Base-by-base conservation (phyloP, 2,329 filamentous ascomycete genomes). In the Alternaria sp. region DNA sequence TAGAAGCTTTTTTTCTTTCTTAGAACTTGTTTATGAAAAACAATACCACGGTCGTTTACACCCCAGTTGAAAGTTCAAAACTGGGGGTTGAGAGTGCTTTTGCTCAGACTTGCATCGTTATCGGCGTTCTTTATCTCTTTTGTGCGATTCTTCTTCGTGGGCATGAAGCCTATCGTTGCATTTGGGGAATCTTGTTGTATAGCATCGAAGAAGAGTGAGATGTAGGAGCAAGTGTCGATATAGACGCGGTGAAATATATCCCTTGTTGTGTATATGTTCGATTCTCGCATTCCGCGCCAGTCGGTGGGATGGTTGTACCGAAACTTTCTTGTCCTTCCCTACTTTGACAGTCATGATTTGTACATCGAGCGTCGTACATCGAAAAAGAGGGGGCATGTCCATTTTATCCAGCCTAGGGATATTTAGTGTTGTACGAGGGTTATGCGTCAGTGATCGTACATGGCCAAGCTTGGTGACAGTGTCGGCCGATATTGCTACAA, bases 1-100 rank as follows among this genome's bases (percentile, higher is more conserved):
- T 71, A 66, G 44, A 18, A n/a, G 34, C 9, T 38, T 28, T 54
- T 54, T 38, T 14, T 38, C 22, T 54, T 42, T 20, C 12, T 46
- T 39, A 18, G 32, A n/a, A 43, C 18, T 28, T 32, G 24, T 28
- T 51, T 14, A n/a, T 49, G 11, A 12, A 20, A 26, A 42, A 14
- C 30, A 26, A 47, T 36, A 28, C 6, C 24, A 58, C 55, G 26
- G 49, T 54, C 55, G 46, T 47, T 58, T 54, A 41, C 34, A 58
- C 49, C 42, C 44, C 18, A 41, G 14, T 14, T 8, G 5, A 7
- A 14, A 6, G 12, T 32, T 53, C 22, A 9, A 53, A 53, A 30
- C 48, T 53, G 55, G 32, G 26, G 22, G 16, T 47, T 46, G 32
- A 16, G 48, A 34, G n/a, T 42, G 22, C 20, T 24, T 42, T 42